phyloP scores from a whole-genome alignment of 1,284 basidiomycete species.

The Microbotryum violaceum region DNA sequence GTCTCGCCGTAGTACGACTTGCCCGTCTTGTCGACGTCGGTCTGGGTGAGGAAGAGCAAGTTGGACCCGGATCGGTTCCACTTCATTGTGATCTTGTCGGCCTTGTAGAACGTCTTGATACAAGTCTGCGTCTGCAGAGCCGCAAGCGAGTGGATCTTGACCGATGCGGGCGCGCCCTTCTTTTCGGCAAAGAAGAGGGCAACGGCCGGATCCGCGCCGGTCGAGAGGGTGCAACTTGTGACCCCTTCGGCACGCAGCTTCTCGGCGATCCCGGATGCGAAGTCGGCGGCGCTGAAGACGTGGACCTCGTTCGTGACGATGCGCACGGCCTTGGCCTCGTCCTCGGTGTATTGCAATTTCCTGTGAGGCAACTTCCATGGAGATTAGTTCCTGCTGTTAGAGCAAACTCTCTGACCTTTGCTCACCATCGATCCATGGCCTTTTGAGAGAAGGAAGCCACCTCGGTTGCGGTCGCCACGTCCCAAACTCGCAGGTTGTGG shows the following conservation, averaged over 20 bases:
- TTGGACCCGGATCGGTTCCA: slow-evolving; percentile 83
- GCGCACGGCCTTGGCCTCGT: slow-evolving; percentile 80
- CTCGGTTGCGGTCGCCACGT: slow-evolving; percentile 69
- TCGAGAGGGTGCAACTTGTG: slow-evolving; percentile 64
- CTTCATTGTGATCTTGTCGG: slow-evolving; percentile 86
- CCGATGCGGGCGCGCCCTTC: slow-evolving; percentile 89
- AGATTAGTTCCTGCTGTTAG: not conserved
- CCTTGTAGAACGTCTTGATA: slow-evolving; percentile 89
- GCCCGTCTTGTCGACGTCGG: slow-evolving; percentile 93
- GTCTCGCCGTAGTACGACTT: slow-evolving; percentile 99
- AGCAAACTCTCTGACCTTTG: not conserved
- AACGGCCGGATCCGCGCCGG: slow-evolving; percentile 71
- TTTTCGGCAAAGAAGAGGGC: slow-evolving; percentile 91
- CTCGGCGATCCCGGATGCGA: slow-evolving; percentile 67
- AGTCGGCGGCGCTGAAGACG: slow-evolving; percentile 73
- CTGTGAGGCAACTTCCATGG: slow-evolving; percentile 30
- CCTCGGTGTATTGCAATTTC: slow-evolving; percentile 83
- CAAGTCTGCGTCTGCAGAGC: slow-evolving; percentile 56
- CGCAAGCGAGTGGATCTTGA: slow-evolving; percentile 73
- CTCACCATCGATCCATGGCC: slow-evolving; percentile 64
- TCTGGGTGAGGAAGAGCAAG: slow-evolving; percentile 76
- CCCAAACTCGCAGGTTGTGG: slow-evolving; percentile 82
- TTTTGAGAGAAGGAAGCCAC: slow-evolving; percentile 76
- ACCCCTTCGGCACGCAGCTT: slow-evolving; percentile 76
- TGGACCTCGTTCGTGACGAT: slow-evolving; percentile 78